Conservation (phyloP, 176 grass and related monocot genomes). For the Rhynchospora tenuis region DNA sequence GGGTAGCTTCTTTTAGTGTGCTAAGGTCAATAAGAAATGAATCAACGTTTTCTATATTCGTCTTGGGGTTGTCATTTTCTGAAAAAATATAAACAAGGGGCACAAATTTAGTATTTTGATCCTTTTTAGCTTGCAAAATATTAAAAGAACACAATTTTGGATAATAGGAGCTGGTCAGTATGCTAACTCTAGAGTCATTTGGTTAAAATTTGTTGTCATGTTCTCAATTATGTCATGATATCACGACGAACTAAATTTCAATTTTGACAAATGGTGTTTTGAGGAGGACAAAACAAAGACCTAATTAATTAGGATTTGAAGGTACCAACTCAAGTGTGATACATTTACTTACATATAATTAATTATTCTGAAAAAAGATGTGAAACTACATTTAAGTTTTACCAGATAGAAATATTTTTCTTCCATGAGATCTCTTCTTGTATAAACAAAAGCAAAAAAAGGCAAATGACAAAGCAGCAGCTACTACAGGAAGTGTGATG, state of each 20-base stretch:
- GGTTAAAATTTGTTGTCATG: not conserved
- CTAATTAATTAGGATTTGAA: too few species aligned
- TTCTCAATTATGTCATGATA: not conserved
- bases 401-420: constrained; percentile 5
- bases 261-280: not conserved
- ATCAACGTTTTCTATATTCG: constrained; percentile 13
- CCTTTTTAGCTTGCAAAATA: not conserved
- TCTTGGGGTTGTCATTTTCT: not conserved
- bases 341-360: not conserved
- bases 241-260: not conserved
- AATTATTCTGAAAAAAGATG: not conserved
- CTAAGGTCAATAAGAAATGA: constrained; percentile 36
- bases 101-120: not conserved
- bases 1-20: constrained; percentile 27
- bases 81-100: not conserved
- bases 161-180: not conserved
- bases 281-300: not conserved
- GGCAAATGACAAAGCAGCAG: not conserved
- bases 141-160: not conserved
- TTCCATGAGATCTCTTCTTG: constrained; percentile 8
- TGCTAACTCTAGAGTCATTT: not conserved
- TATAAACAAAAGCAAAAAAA: constrained; percentile 1
- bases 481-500: not conserved
- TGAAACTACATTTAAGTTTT: not conserved
- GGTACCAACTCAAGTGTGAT: not conserved